Conservation (phyloP, 345 rosid genomes). For the Gossypium longicalyx region DNA sequence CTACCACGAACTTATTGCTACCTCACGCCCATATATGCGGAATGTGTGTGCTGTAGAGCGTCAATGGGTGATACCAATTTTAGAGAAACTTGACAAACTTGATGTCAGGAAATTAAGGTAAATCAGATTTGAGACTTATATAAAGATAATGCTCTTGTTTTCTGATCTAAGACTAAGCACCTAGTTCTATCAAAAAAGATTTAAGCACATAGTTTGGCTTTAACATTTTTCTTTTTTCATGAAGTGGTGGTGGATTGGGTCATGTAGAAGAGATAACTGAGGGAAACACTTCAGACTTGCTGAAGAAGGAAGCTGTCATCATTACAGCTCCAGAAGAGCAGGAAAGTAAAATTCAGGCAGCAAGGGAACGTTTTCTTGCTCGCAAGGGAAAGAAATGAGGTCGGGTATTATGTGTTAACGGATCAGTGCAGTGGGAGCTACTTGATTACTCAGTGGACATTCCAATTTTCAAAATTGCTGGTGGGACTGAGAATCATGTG, state of each 20-base stretch:
- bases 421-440: neutral
- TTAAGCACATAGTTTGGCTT: neutral
- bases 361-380: slow-evolving; percentile 84
- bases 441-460: neutral
- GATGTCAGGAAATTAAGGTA: slow-evolving; percentile 72
- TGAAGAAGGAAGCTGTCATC: slow-evolving; percentile 20
- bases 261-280: slow-evolving; percentile 31
- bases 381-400: slow-evolving; percentile 63
- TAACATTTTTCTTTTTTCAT: neutral
- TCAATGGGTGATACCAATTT: slow-evolving; percentile 65
- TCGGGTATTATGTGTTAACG: neutral
- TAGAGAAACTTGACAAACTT: slow-evolving; percentile 65
- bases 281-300: slow-evolving; percentile 28
- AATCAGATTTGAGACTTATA: neutral
- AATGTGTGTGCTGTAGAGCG: slow-evolving; percentile 66
- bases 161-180: neutral
- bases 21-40: slow-evolving; percentile 81
- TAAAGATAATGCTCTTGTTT: neutral
- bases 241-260: slow-evolving; percentile 60
- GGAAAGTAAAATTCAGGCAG: slow-evolving; percentile 67
- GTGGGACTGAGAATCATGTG: neutral
- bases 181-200: neutral
- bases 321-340: slow-evolving; percentile 33
- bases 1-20: slow-evolving; percentile 78
- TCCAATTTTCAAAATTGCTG: neutral